These are phyloP conservation scores for Plectosphaerella sp. DNA, from an alignment of 2,329 filamentous ascomycete genomes.

Conservation along the genomic window DNA sequence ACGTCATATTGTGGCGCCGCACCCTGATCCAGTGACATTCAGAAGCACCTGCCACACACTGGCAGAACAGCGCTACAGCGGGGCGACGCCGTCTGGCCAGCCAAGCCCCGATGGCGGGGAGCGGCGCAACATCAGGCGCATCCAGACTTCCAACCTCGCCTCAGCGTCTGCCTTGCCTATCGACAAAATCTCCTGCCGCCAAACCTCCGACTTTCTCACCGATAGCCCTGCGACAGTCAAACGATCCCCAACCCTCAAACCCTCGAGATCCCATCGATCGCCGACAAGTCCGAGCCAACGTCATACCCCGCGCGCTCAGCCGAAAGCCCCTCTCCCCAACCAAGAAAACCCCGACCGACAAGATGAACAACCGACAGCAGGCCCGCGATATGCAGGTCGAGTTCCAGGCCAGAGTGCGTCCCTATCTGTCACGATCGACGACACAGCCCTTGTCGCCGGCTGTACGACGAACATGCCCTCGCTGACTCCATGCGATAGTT, in stretches of 20 bases:
- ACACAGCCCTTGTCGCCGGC: not conserved
- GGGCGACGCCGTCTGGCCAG: too few species aligned
- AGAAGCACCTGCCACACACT: too few species aligned
- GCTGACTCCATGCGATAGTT: conserved; percentile 30
- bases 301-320: too few species aligned
- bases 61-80: not conserved
- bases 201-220: too few species aligned
- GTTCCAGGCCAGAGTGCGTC: conserved; percentile 52
- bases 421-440: not conserved
- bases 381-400: conserved; percentile 59
- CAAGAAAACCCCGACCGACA: conserved; percentile 11
- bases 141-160: not conserved
- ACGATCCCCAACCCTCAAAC: too few species aligned
- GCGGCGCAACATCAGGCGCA: not conserved
- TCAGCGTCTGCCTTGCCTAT: not conserved
- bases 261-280: too few species aligned
- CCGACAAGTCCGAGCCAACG: too few species aligned
- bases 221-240: too few species aligned
- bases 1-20: too few species aligned
- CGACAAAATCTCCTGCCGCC: too few species aligned
- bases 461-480: not conserved
- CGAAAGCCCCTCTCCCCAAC: too few species aligned
- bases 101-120: not conserved
- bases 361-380: conserved; percentile 55
- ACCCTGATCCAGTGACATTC: too few species aligned